These are phyloP conservation scores for Xylariaceae sp. DNA, from an alignment of 2,329 filamentous ascomycete species.

Conservation along the genomic window DNA sequence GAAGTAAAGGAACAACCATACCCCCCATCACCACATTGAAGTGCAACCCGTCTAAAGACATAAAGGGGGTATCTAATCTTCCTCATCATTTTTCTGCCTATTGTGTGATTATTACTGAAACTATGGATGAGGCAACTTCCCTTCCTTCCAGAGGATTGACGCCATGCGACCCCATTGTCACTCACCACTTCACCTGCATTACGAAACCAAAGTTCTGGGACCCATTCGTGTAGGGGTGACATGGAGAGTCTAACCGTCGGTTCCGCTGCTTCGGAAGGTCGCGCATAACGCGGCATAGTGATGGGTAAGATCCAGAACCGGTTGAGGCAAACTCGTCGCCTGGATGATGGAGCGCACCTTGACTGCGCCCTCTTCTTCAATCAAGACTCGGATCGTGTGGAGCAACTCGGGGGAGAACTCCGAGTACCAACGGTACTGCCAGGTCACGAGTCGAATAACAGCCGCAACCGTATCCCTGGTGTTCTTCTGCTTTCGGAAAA, in stretches of 20 bases:
- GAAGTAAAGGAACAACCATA: neutral
- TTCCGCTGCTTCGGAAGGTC: constrained; percentile 90
- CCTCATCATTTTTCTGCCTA: constrained; percentile 7
- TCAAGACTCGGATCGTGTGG: constrained; percentile 81
- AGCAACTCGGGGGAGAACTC: constrained; percentile 94
- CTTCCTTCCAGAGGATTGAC: constrained; percentile 1
- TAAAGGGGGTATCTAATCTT: constrained; percentile 13
- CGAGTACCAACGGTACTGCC: constrained; percentile 99
- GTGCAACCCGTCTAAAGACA: neutral
- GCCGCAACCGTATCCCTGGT: constrained; percentile 75
- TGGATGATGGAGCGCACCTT: constrained; percentile 97
- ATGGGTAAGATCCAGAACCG: constrained; percentile 89
- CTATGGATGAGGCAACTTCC: constrained; percentile 7
- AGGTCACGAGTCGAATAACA: constrained; percentile 88
- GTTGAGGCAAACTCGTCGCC: constrained; percentile 87
- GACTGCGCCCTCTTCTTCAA: constrained; percentile 95
- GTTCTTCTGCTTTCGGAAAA: constrained; percentile 72
- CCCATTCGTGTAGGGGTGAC: neutral
- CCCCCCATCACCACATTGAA: neutral
- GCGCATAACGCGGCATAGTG: constrained; percentile 94
- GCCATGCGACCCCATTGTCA: neutral
- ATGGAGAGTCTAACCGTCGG: constrained; percentile 60
- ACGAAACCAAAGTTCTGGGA: neutral
- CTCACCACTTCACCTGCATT: neutral
- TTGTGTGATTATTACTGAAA: neutral